Evolutionary conservation across 192 early-diverging fungal species (phyloP).

Genomic region (Glomus cerebriforme): DNA sequence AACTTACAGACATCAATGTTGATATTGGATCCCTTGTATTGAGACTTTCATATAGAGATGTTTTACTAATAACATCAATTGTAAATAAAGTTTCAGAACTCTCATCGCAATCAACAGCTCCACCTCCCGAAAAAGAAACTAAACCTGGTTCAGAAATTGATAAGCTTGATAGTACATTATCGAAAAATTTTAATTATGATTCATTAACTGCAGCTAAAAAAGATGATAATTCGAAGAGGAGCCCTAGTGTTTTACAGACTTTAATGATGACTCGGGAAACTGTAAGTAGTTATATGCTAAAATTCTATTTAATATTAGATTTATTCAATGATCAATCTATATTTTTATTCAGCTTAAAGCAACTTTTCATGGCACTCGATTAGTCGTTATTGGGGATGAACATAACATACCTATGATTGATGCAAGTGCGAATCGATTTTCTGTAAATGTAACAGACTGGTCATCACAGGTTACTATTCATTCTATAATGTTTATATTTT

Average conservation of each 20-base stretch:
- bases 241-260: conserved; percentile 6
- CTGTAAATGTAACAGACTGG: conserved; percentile 85
- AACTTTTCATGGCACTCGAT: conserved; percentile 64
- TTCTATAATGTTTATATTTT: conserved; percentile 1
- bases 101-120: conserved; percentile 43
- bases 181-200: conserved; percentile 28
- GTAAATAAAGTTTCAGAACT: conserved; percentile 70
- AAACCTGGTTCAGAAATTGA: conserved; percentile 18
- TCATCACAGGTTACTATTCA: conserved; percentile 52
- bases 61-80: conserved; percentile 81
- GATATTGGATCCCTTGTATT: conserved; percentile 79
- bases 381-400: conserved; percentile 92
- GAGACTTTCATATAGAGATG: conserved; percentile 86
- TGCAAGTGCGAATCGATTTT: conserved; percentile 76
- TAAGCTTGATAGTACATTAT: conserved; percentile 26
- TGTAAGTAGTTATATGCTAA: conserved; percentile 35
- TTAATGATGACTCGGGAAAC: conserved; percentile 57
- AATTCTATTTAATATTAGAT: neutral
- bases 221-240: neutral
- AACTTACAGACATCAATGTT: conserved; percentile 64
- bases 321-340: neutral
- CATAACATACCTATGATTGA: conserved; percentile 93
- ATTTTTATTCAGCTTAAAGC: conserved; percentile 52
- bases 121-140: conserved; percentile 16
- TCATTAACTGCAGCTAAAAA: conserved; percentile 12